Evolutionary conservation across 2,329 filamentous ascomycete species (phyloP), one percentile per base, ranked within the genome.

Genomic region (Claviceps sorghi): DNA sequence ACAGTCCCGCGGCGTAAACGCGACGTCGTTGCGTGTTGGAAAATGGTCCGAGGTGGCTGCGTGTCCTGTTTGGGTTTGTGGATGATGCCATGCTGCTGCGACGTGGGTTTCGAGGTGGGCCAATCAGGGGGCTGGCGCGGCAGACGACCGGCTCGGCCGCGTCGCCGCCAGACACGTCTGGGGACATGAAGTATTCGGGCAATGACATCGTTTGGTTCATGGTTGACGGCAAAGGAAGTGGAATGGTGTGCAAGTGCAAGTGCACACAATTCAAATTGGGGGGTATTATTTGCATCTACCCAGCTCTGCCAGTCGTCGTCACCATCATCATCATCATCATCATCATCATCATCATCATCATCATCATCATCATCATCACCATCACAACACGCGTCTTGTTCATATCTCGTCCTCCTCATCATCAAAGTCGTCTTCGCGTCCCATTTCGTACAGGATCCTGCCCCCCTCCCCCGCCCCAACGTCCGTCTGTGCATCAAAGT

Each of bases 401-500:
- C 56, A 90, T 58, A 91, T 89, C 69, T 96, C 90, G 69, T 96
- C 90, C 62, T 96, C 89, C 63, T 95, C 89, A 54, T 95, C 90
- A 60, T 95, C 90, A 69, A 96, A 97, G 65, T 97, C 89, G 67
- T 98, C 93, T 70, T 97, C 93, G 56, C 82, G 79, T 1, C 90
- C 91, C 86, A 97, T 95, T 60, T 97, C 91, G 65, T 98, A 98
- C 62, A 98, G 64, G 58, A 98, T 98, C 55, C 91, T 78, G 0
- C 93, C 93, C 4, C 93, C 91, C 61, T 95, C 88, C 0, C 90
- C 90, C 0, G 80, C 77, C 1, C 82, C 84, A 50, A 82, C 77
- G 48, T 84, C 84, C 51, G 82, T 87, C 75, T 98, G 93, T 26
- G 93, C 93, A 72, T 98, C 93, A 68, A 94, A 96, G 66, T 98